Percentiles rank a stretch among this genome's conserved stretches.
Evolutionary conservation across 2,329 filamentous ascomycete genomes (phyloP).

Genomic region (Blastomyces emzantsi): DNA sequence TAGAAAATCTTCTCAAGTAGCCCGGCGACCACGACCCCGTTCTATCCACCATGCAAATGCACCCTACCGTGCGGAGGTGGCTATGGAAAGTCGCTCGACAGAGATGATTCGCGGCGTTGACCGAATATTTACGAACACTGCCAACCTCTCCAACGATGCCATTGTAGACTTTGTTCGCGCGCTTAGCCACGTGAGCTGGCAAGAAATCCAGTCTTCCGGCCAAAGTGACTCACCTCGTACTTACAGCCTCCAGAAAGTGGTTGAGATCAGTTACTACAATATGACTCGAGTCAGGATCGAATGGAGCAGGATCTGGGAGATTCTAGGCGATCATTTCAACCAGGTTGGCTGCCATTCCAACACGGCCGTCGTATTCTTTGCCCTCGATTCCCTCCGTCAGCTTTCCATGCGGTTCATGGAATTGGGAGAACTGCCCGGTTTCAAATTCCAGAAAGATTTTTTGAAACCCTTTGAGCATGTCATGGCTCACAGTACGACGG

Average conservation of each 20-base stretch:
- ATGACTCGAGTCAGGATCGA: slow-evolving; percentile 98
- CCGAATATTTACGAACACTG: slow-evolving; percentile 93
- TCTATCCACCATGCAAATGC: slow-evolving; percentile 41
- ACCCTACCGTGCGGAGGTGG: slow-evolving; percentile 66
- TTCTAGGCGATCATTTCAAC: slow-evolving; percentile 98
- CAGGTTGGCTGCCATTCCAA: slow-evolving; percentile 94
- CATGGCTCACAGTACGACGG: slow-evolving; percentile 81
- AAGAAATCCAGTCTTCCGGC: slow-evolving; percentile 95
- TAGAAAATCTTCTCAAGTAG: slow-evolving; percentile 56
- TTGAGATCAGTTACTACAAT: slow-evolving; percentile 99
- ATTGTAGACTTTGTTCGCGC: slow-evolving; percentile 93
- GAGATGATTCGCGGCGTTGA: slow-evolving; percentile 91
- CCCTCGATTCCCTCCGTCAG: slow-evolving; percentile 87
- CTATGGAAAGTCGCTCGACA: slow-evolving; percentile 82
- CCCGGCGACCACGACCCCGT: slow-evolving; percentile 42
- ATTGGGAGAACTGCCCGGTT: slow-evolving; percentile 92
- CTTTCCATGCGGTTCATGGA: slow-evolving; percentile 99
- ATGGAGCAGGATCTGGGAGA: slow-evolving; percentile 96
- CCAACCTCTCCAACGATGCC: slow-evolving; percentile 82
- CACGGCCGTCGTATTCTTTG: slow-evolving; percentile 95
- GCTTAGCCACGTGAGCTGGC: slow-evolving; percentile 94
- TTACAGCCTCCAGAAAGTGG: slow-evolving; percentile 94
- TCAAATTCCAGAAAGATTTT: slow-evolving; percentile 99
- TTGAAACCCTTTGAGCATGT: slow-evolving; percentile 97
- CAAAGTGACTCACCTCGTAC: slow-evolving; percentile 92